Evolutionary conservation across 257 asterid genomes (phyloP), one percentile per base, ranked within the genome.

Genomic region (Hygrophila difformis): DNA sequence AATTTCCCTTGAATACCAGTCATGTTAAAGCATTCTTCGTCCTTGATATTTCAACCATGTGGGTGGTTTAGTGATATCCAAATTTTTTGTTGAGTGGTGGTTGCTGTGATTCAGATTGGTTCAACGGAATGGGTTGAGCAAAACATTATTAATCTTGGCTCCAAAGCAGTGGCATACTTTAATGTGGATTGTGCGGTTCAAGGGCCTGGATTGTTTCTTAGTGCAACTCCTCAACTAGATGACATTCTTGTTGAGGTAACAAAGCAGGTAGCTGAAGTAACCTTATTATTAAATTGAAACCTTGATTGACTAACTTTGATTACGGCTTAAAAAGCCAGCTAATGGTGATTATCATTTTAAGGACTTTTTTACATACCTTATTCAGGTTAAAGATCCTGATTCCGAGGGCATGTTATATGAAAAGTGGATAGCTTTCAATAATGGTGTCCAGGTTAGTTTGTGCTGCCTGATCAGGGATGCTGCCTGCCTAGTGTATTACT

Each of bases 81-180:
- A 45, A 50, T 50, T 20, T 43, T 36, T 45, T 49, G 66, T 37
- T 42, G 38, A 46, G 42, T 13, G 54, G 47, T n/a, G 5, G 52
- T 51, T 61, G 12, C 16, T 46, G 13, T 64, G 56, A 45, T 61
- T 46, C 81, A 84, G 97, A 76, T 88, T 68, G 97, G 97, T 40
- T 88, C 97, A 8, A 76, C 94, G 12, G 97, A 88, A 67, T 88
- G 97, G 97, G 94, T 84, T 39, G 97, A 88, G 72, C 83, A 89
- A 57, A 85, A 89, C 67, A 67, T 75, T 34, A 8, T 70, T 73
- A 85, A 75, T 74, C 86, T 89, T 47, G 84, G 87, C 7, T 56
- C 87, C 17, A 82, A 77, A 66, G 78, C 94, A 8, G 92, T 89
- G 49, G 93, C 93, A 44, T 89, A 89, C 61, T 65, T 89, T 36